phyloP scores from a whole-genome alignment of 257 asterid genomes.

The Rubia yunnanensis region DNA sequence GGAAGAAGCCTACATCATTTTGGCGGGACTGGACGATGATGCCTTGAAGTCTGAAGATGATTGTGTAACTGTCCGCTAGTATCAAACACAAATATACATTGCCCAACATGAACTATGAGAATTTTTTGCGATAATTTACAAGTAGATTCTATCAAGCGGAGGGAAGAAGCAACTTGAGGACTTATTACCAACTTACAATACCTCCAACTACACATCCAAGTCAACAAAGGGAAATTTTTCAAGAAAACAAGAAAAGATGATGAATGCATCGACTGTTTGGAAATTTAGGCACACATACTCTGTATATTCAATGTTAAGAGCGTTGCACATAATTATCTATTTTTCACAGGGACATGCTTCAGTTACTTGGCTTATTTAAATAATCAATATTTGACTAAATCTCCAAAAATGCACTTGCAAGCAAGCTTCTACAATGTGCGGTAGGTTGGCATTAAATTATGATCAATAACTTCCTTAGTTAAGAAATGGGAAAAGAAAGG shows the following conservation, averaged over 20 bases:
- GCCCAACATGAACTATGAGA: neutral
- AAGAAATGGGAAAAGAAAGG: too few relatives aligned
- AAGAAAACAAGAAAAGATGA: neutral
- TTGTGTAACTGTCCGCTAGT: slow-evolving; percentile 43
- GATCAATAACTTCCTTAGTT: too few relatives aligned
- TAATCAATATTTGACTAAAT: too few relatives aligned
- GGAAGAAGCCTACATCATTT: slow-evolving; percentile 16
- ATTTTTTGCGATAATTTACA: neutral
- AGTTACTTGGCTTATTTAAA: too few relatives aligned
- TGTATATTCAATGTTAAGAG: too few relatives aligned
- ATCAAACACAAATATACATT: slow-evolving; percentile 9
- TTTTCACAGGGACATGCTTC: neutral
- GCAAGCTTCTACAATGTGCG: too few relatives aligned
- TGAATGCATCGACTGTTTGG: neutral
- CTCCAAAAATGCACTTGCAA: too few relatives aligned
- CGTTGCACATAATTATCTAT: neutral
- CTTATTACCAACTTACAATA: neutral
- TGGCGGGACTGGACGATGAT: slow-evolving; percentile 14
- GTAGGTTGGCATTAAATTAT: too few relatives aligned
- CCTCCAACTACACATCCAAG: neutral
- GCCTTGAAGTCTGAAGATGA: slow-evolving; percentile 25
- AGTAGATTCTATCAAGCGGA: too few relatives aligned
- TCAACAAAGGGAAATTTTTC: neutral
- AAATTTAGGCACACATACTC: neutral
- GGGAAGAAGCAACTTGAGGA: neutral